Base-by-base conservation (phyloP, 495 filamentous ascomycete species). In the Tricharina praecox region DNA sequence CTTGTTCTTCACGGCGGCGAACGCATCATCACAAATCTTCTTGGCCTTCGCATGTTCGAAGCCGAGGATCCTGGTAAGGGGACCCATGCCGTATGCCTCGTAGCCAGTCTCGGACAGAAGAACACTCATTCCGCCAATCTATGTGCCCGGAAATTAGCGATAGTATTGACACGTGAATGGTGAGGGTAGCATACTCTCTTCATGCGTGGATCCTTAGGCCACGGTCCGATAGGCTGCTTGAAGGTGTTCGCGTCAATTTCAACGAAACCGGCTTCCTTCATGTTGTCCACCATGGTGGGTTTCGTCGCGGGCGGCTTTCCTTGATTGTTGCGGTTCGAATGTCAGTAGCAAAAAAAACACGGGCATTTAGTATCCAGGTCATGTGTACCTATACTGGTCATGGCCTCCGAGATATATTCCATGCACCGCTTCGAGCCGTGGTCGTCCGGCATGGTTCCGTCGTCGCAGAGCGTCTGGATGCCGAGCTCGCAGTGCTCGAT, bases 381-480 rank as follows among this genome's bases (percentile, higher is more conserved):
- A n/a, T n/a, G n/a, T n/a, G n/a, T n/a, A n/a, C n/a, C n/a, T 2
- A 40, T 15, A 10, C 44, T 50, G 0, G 33, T 26, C 7, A 43
- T 19, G 7, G 47, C 48, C n/a, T 45, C 18, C 13, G 23, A 16
- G 25, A 49, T 42, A 16, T 47, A 21, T 0, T 24, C 3, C 10
- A 50, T 47, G 36, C 38, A 47, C 5, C 1, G 19, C 5, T n/a
- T 19, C 0, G 45, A n/a, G 3, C 33, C 21, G 20, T 23, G 5
- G 18, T 25, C 39, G 0, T 45, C 50, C n/a, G 46, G 28, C 1
- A 44, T 47, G 28, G 8, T 48, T 5, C 26, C 33, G 33, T 48
- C 45, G 33, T 78, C 74, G 33, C 64, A 69, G 9, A 43, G 52
- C 4, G 24, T 4, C 39, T 21, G 3, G 5, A 19, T 3, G 7